Evolutionary conservation across 192 early-diverging fungal genomes (phyloP).

Genomic region (Linnemannia hyalina): DNA sequence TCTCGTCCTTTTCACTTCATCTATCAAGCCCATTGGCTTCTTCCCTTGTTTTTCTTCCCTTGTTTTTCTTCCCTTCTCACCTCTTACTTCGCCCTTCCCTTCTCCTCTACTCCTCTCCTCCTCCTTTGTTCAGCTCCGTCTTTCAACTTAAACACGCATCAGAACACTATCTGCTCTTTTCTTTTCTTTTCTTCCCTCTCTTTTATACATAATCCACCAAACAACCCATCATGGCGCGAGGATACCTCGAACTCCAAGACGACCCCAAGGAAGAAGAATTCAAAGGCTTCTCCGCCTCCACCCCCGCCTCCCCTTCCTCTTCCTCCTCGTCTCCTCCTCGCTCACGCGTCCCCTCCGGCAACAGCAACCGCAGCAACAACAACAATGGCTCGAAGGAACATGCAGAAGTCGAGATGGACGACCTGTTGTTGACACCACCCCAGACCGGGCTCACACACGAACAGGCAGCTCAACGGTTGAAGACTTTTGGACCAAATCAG

Average conservation of each 20-base stretch:
- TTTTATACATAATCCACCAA: background rate
- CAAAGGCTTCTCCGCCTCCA: background rate
- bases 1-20: background rate
- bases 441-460: slow-evolving; percentile 70
- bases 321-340: background rate
- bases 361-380: background rate
- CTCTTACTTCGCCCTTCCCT: background rate
- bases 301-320: background rate
- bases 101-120: background rate
- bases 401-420: slow-evolving; percentile 60
- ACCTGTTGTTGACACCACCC: slow-evolving; percentile 71
- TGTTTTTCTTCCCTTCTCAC: background rate
- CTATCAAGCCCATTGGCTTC: background rate
- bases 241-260: slow-evolving; percentile 43
- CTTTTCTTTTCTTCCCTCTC: background rate
- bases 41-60: background rate
- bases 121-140: background rate
- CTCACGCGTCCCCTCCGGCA: background rate
- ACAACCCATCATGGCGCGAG: slow-evolving; percentile 36
- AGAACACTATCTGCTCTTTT: background rate
- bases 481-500: slow-evolving; percentile 73
- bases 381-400: background rate
- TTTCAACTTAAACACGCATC: background rate
- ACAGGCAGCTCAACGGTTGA: slow-evolving; percentile 64
- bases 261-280: slow-evolving; percentile 40